These are phyloP conservation scores for Fusarium praegraminearum DNA, from an alignment of 2,329 filamentous ascomycete species.

Conservation along the genomic window DNA sequence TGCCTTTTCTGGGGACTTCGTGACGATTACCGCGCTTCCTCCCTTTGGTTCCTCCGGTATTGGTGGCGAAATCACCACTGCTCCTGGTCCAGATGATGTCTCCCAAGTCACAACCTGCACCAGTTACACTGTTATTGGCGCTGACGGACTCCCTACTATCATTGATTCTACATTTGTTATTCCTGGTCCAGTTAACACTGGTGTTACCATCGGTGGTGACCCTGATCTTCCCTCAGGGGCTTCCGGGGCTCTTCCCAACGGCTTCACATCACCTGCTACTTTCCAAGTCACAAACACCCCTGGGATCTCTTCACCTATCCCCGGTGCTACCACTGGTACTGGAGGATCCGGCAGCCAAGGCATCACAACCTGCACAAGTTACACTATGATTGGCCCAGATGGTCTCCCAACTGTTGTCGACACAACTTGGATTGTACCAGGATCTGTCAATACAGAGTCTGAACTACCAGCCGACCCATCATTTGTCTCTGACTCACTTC, in stretches of 20 bases:
- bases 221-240: conserved; percentile 23
- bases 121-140: conserved; percentile 48
- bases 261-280: conserved; percentile 21
- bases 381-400: conserved; percentile 41
- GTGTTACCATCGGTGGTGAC: conserved; percentile 22
- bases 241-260: conserved; percentile 35
- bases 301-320: conserved; percentile 6
- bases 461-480: conserved; percentile 36
- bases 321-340: conserved; percentile 17
- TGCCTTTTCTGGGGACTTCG: conserved; percentile 10
- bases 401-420: conserved; percentile 50
- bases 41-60: conserved; percentile 17
- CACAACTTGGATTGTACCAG: conserved; percentile 50
- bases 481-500: conserved; percentile 34
- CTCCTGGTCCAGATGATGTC: not conserved
- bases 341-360: conserved; percentile 13
- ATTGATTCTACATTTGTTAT: conserved; percentile 52
- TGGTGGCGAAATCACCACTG: not conserved
- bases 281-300: conserved; percentile 23
- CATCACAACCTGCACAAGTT: conserved; percentile 44
- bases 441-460: conserved; percentile 37
- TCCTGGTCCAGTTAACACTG: conserved; percentile 42
- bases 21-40: conserved; percentile 17
- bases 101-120: conserved; percentile 46
- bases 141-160: conserved; percentile 46